Conservation (phyloP, 345 rosid species). For the Eucalyptus melliodora region DNA sequence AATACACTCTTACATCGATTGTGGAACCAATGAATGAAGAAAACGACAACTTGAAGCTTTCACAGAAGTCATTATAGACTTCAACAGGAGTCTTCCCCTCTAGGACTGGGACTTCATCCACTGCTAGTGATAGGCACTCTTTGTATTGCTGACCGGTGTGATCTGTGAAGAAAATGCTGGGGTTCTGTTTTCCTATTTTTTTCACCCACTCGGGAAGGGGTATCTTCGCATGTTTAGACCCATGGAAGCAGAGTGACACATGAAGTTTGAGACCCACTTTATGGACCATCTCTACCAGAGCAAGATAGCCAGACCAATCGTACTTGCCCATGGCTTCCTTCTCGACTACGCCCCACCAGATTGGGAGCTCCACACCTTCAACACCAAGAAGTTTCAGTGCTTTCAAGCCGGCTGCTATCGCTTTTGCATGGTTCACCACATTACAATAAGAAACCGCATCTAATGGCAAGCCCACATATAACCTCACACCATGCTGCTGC, state of each 20-base stretch:
- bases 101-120: slow-evolving; percentile 68
- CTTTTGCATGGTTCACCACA: slow-evolving; percentile 56
- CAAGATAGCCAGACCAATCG: slow-evolving; percentile 80
- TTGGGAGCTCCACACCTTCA: slow-evolving; percentile 81
- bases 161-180: slow-evolving; percentile 46
- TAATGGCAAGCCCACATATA: slow-evolving; percentile 80
- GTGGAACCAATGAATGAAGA: slow-evolving; percentile 57
- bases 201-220: slow-evolving; percentile 74
- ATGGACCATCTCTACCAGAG: slow-evolving; percentile 70
- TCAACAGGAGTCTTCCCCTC: slow-evolving; percentile 66
- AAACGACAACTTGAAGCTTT: slow-evolving; percentile 71
- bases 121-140: slow-evolving; percentile 66
- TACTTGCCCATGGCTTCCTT: slow-evolving; percentile 67
- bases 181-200: slow-evolving; percentile 35
- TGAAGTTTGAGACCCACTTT: slow-evolving; percentile 73
- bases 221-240: slow-evolving; percentile 22
- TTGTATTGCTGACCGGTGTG: slow-evolving; percentile 36
- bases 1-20: slow-evolving; percentile 38
- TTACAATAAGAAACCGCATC: slow-evolving; percentile 61
- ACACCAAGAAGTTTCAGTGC: slow-evolving; percentile 85
- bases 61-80: slow-evolving; percentile 57
- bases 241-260: slow-evolving; percentile 68
- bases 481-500: slow-evolving; percentile 44
- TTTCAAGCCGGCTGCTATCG: slow-evolving; percentile 66
- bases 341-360: slow-evolving; percentile 96